Conservation (phyloP, 768 basidiomycete genomes). For the Naganishia kalamii region DNA sequence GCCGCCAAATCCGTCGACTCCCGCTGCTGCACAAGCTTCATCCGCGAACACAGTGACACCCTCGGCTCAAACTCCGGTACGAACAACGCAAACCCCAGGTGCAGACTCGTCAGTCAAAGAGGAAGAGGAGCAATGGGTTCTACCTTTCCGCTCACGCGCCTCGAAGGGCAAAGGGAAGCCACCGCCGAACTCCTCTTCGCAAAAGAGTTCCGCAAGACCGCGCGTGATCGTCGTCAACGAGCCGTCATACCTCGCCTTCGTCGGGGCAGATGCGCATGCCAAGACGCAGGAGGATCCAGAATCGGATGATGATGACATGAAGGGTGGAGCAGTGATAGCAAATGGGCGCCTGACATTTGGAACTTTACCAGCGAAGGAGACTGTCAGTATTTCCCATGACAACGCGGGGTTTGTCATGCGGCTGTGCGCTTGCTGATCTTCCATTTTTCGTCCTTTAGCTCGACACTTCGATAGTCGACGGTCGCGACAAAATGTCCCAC, state of each 20-base stretch:
- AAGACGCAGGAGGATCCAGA: not conserved
- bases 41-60: not conserved
- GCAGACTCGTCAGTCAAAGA: not conserved
- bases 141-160: not conserved
- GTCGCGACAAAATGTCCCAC: not conserved
- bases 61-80: no score
- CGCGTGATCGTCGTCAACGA: not conserved
- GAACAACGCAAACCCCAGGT: not conserved
- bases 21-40: not conserved
- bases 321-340: not conserved
- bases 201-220: not conserved
- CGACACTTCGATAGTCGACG: slow-evolving; percentile 2
- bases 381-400: not conserved
- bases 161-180: not conserved
- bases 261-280: not conserved
- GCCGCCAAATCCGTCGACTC: not conserved
- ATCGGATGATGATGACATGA: not conserved
- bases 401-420: no score
- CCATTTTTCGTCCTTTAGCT: not conserved
- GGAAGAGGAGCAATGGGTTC: slow-evolving; percentile 8
- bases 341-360: slow-evolving; percentile 11
- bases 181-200: not conserved
- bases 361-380: not conserved
- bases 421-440: not conserved
- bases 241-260: slow-evolving; percentile 2